Evolutionary conservation across 345 rosid genomes (phyloP), one percentile per base, ranked within the genome.

Genomic region (Arabis alpina): DNA sequence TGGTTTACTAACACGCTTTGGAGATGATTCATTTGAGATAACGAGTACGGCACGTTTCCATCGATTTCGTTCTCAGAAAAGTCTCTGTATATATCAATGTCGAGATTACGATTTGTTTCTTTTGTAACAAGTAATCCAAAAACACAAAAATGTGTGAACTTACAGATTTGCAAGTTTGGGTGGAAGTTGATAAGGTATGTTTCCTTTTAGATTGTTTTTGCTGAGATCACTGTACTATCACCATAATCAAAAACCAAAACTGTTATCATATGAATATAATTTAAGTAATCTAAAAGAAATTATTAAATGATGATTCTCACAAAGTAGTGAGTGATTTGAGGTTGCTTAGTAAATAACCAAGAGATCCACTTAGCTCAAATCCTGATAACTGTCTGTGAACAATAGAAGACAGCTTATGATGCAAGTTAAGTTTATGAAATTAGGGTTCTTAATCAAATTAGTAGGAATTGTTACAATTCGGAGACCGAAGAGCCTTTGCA

Each of bases 151-250:
- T 55, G 30, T 69, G 32, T 28, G 37, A 62, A 61, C 71, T 86
- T 86, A 93, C 98, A 93, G 45, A 73, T 75, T 63, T 50, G 32
- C 82, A 39, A 77, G 59, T 57, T 89, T 89, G 2, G 98, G 98
- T 73, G 99, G 99, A 67, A 94, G 90, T 80, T 94, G 99, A 61
- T 89, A 94, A 4, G 99, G 99, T 73, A 89, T 84, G 50, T 86
- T 82, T 59, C 82, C 86, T 58, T 80, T 77, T 70, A 94, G 87
- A 68, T 89, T 88, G 95, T 94, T 94, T 70, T 86, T 70, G 87
- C 99, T 89, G 80, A 91, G 47, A 74, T 91, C 97, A 81, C 97
- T 91, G 90, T 84, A 80, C 91, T 89, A 89, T 80, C 79, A 81
- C 79, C 84, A 84, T 68, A 84, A 11, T 66, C 34, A 0, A 45